Percentiles rank a stretch among this genome's conserved stretches.
Conservation (phyloP, 202 grass and related monocot genomes). For the Brachypodium distachyon region DNA sequence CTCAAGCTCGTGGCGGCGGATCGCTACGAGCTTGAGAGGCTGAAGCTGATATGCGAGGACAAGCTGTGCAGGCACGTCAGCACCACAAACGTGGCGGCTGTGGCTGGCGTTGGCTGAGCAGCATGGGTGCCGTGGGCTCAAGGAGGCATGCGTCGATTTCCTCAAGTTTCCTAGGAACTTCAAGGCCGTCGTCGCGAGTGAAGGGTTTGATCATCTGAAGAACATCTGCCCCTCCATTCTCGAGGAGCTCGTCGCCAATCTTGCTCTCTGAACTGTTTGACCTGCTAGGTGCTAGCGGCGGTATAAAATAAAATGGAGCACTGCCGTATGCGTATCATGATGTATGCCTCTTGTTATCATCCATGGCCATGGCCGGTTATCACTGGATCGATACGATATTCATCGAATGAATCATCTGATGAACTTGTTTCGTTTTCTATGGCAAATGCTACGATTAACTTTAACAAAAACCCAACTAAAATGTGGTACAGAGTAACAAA, state of each 20-base stretch:
- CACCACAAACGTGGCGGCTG: not conserved
- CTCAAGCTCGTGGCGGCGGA: not conserved
- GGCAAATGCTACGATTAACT: too few species aligned
- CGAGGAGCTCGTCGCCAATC: not conserved
- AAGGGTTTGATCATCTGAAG: not conserved
- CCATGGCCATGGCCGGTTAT: too few species aligned
- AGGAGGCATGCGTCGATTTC: not conserved
- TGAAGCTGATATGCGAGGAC: not conserved
- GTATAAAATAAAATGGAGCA: too few species aligned
- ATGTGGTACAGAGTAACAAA: too few species aligned
- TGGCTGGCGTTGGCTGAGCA: not conserved
- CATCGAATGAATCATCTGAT: too few species aligned
- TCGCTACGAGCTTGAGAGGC: not conserved
- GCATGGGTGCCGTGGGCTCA: not conserved
- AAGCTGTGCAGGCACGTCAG: not conserved
- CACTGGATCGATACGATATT: too few species aligned
- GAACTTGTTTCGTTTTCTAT: too few species aligned
- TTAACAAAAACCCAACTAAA: too few species aligned
- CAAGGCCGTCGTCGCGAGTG: not conserved
- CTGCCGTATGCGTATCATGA: too few species aligned
- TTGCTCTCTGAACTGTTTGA: too few species aligned
- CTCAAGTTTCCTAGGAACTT: not conserved
- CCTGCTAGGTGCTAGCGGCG: too few species aligned
- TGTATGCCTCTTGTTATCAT: too few species aligned
- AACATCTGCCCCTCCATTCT: not conserved